Percentiles rank a stretch among this genome's conserved stretches.
Conservation (phyloP, 1,284 basidiomycete species). For the Macrocystidia cucumis region DNA sequence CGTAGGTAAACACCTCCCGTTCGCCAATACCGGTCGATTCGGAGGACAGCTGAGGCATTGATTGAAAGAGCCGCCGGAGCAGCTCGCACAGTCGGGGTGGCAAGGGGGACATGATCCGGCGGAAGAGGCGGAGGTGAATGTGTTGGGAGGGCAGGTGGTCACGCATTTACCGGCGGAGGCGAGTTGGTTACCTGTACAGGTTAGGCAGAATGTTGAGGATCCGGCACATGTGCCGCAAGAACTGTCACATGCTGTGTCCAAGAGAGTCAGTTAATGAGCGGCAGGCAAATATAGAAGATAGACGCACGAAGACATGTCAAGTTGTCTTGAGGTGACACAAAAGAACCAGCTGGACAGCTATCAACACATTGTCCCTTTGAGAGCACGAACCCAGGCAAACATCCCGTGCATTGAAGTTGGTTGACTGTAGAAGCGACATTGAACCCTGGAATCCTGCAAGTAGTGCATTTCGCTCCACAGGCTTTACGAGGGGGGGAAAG, state of each 20-base stretch:
- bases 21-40: constrained; percentile 60
- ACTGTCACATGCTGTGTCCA: constrained; percentile 59
- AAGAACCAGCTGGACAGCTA: constrained; percentile 64
- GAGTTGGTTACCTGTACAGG: constrained; percentile 56
- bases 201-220: constrained; percentile 61
- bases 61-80: constrained; percentile 63
- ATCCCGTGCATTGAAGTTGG: constrained; percentile 65
- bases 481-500: constrained; percentile 27
- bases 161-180: constrained; percentile 68
- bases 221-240: constrained; percentile 65
- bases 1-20: constrained; percentile 66
- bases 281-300: constrained; percentile 4
- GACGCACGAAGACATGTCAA: constrained; percentile 57
- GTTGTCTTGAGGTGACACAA: constrained; percentile 63
- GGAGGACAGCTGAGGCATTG: constrained; percentile 69
- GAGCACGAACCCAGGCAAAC: constrained; percentile 68
- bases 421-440: constrained; percentile 55
- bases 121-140: constrained; percentile 56
- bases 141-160: constrained; percentile 62
- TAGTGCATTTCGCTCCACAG: constrained; percentile 75
- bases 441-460: constrained; percentile 69
- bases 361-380: constrained; percentile 59
- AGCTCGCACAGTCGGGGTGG: constrained; percentile 75
- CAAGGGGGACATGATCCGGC: constrained; percentile 63
- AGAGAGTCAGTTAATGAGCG: constrained; percentile 6